Evolutionary conservation across 805 yeast genomes (phyloP), one percentile per base, ranked within the genome.

Genomic region (Metschnikowia cerradonensis): DNA sequence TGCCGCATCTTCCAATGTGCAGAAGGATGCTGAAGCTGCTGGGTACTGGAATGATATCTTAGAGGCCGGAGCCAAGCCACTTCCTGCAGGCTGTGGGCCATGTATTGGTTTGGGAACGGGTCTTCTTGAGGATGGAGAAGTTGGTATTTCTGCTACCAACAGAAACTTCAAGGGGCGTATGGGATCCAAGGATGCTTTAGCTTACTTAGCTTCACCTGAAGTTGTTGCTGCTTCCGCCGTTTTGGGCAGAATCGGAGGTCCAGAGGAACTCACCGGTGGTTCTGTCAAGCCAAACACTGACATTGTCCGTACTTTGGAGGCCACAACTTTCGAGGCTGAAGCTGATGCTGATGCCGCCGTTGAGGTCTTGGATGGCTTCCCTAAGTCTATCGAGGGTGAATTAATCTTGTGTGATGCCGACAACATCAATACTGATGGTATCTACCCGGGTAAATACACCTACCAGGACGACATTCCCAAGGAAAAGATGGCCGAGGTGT

Each of bases 81-180:
- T 94, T 60, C 98, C 98, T 19, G 96, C 99, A 14, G 99, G 99
- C 20, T 94, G 99, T 75, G 99, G 99, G 42, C 99, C 99, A 22
- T 94, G 99, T 76, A 94, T 94, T 65, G 99, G 99, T 35, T 76
- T 94, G 50, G 99, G 99, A 50, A 79, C 95, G 30, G 99, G 99
- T 45, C 75, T 94, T 57, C 76, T 94, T 59, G 84, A 94, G 70
- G 92, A 89, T 34, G 99, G 99, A 41, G 98, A 94, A 70, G 96
- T 94, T 52, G 99, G 99, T 57, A 94, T 94, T 62, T 88, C 96
- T 57, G 99, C 99, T 52, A 94, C 99, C 6, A 94, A 94, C 76
- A 84, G 99, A 76, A 94, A 94, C 73, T 94, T 94, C 80, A 94
- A 94, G 73, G 99, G 99, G 54, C 84, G 99, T 74, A 94, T 94